phyloP scores from a whole-genome alignment of 208 protist genomes.

The Trypanosomatidae sp. region DNA sequence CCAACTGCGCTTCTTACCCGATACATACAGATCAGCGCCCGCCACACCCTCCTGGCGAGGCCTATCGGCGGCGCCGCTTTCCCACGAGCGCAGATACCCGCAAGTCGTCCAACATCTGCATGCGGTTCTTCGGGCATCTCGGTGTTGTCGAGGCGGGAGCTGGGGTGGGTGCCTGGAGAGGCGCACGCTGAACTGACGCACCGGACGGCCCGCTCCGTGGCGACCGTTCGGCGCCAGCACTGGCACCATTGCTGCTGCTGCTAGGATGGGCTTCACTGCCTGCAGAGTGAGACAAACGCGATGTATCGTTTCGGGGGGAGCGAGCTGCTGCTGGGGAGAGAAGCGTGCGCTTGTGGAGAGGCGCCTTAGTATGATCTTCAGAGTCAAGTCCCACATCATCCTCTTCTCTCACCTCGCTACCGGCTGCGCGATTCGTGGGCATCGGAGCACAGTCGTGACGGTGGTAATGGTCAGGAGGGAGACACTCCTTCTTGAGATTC shows the following conservation, averaged over 20 bases:
- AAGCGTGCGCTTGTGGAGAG: neutral
- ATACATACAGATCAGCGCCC: neutral
- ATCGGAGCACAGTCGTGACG: neutral
- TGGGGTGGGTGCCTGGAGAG: constrained; percentile 5
- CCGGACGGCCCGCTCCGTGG: neutral
- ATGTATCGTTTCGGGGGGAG: neutral
- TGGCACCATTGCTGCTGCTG: neutral
- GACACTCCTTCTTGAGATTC: constrained; percentile 10
- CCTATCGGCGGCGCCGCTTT: constrained; percentile 23
- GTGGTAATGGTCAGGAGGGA: constrained; percentile 4
- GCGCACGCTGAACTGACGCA: neutral
- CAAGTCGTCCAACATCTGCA: constrained; percentile 53
- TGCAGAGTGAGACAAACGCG: neutral
- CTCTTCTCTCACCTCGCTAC: neutral
- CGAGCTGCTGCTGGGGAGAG: neutral
- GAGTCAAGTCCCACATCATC: neutral
- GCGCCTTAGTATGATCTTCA: neutral
- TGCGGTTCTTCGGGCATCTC: constrained; percentile 32
- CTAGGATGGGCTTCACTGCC: neutral
- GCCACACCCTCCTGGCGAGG: neutral
- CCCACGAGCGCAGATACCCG: constrained; percentile 40
- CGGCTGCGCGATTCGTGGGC: neutral
- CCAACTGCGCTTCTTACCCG: neutral
- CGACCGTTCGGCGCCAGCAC: neutral
- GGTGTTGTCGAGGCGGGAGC: neutral